A percentile compares a stretch with the other conserved stretches of the same genome.
Conservation (phyloP, 805 yeast genomes). For the Alloascoidea africana region DNA sequence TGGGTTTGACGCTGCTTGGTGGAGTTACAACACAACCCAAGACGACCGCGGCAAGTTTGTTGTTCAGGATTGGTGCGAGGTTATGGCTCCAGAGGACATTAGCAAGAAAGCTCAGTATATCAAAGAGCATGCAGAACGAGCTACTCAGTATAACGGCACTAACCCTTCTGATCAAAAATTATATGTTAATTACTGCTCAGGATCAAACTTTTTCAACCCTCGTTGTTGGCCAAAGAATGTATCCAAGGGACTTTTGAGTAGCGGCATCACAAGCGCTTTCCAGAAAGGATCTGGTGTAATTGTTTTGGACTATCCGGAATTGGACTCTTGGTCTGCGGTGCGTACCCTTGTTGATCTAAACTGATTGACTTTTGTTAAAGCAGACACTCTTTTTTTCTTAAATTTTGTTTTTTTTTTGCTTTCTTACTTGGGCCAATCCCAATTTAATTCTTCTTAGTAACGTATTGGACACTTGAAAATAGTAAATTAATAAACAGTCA, state of each 20-base stretch:
- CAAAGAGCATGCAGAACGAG: constrained; percentile 36
- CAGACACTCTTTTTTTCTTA: too few relatives aligned
- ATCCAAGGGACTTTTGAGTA: constrained; percentile 29
- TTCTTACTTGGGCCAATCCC: too few relatives aligned
- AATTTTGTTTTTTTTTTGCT: too few relatives aligned
- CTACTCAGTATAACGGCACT: constrained; percentile 31
- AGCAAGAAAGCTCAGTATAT: constrained; percentile 41
- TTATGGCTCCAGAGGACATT: constrained; percentile 35
- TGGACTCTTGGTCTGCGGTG: constrained; percentile 42
- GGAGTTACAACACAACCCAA: constrained; percentile 51
- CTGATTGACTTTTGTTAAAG: too few relatives aligned
- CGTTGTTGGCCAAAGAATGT: constrained; percentile 64
- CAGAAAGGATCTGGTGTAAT: constrained; percentile 43
- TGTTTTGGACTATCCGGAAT: constrained; percentile 53
- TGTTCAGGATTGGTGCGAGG: constrained; percentile 66
- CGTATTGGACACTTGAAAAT: too few relatives aligned
- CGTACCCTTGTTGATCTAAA: constrained; percentile 27
- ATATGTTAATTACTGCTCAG: constrained; percentile 60
- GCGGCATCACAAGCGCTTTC: constrained; percentile 7
- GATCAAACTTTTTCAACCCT: constrained; percentile 54
- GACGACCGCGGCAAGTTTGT: constrained; percentile 48
- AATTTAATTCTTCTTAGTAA: too few relatives aligned
- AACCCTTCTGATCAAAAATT: constrained; percentile 27
- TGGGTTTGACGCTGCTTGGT: constrained; percentile 55
- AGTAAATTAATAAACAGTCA: too few relatives aligned